Base-by-base conservation (phyloP, 805 yeast species). In the Cyberlindnera maclurae region DNA sequence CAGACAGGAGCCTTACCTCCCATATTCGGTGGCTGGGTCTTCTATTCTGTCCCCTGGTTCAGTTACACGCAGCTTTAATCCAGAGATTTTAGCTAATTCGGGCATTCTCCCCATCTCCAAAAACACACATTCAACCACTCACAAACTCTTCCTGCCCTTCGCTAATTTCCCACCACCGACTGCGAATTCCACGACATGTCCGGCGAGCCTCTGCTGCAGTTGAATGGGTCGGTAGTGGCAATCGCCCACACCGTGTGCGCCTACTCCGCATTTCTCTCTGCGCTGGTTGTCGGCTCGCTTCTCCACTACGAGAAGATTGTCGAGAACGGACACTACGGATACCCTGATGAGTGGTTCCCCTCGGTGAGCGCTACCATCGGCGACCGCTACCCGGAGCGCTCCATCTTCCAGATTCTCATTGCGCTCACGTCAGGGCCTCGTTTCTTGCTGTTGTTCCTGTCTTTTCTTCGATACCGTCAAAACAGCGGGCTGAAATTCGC, bases 301-400 rank as follows among this genome's bases (percentile, higher is more conserved):
- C 68, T 90, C 18, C 98, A 90, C 62, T 93, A 79, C 62, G 66
- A 82, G 43, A 88, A 93, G 58, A 93, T 93, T 56, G 96, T 93
- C 10, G 70, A 78, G 54, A 93, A 93, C 58, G 83, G 89, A 34
- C 75, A 77, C 46, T 89, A 68, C 56, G 94, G 95, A 1, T 93
- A 87, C 57, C 98, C 98, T 3, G 93, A 89, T 43, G 98, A 93
- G 60, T 93, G 98, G 97, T 90, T 93, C 57, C 98, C 98, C 2
- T 82, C 94, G 54, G 98, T 93, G 2, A 82, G 95, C 28, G 97
- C 98, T 1, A 77, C 98, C 2, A 93, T 93, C 56, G 98, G 98
- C 33, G 98, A 93, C 58, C 64, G 97, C 43, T 93, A 88, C 58
- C 98, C 98, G 0, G 98, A 93, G 62, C 69, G 98, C 48, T 85